Base-by-base conservation (phyloP, 805 yeast genomes). In the Blastobotrys mokoenaii region DNA sequence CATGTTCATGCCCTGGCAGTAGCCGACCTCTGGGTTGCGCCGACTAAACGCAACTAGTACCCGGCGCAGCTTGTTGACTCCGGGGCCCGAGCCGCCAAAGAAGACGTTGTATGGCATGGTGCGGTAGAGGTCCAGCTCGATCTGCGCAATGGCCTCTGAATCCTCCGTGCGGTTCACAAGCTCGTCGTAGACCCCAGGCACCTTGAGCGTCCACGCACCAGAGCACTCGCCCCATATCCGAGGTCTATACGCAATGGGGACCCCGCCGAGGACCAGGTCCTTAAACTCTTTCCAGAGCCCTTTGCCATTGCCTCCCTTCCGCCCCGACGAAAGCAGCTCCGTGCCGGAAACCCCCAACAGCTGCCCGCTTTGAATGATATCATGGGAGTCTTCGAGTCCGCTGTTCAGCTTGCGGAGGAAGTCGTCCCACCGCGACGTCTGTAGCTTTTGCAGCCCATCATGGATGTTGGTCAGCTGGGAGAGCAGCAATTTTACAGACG, bases 1-100 rank as follows among this genome's bases (percentile, higher is more conserved):
- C 51, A 76, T 70, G 54, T 77, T 77, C 82, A 77, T 63, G 1
- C 82, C 82, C 52, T 77, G 82, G 43, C 77, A 72, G 55, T 77
- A 77, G 0, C 82, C 82, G 37, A 76, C 63, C 0, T 63, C 63
- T 0, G 75, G 72, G 47, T 69, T 68, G 48, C 73, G 67, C 5
- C 69, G 63, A 15, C 71, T 68, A 51, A 71, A 76, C 0, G 80
- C 80, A 33, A 70, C 67, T 41, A 77, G 58, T 4, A 77, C 69
- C 12, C 73, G 61, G 36, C 72, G 63, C 27, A 77, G 55, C 45
- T 70, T 72, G 33, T 58, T 61, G 33, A 70, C 68, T n/a, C 77
- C 79, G 1, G 80, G 79, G 0, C 82, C 81, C 9, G 75, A 71
- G 6, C 68, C 60, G 14, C 71, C 70, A 62, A 77, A 77, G 55